Percentiles rank a stretch among this genome's conserved stretches.
Evolutionary conservation across 805 yeast species (phyloP).

Genomic region (Monosporozyma siamensis): DNA sequence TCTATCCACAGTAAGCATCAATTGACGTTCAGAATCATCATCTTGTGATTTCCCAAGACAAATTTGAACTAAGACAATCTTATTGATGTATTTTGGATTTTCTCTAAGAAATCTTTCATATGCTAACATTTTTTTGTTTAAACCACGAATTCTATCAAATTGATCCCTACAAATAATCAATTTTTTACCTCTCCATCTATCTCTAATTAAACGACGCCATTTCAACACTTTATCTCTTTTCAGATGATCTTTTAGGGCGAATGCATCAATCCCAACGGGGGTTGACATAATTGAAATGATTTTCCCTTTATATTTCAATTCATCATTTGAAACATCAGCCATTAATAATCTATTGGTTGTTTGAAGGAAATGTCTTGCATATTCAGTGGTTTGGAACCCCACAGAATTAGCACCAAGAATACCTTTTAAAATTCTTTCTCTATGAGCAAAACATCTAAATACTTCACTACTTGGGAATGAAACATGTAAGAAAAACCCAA

Average conservation of each 20-base stretch:
- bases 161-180: constrained; percentile 84
- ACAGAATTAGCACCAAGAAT: constrained; percentile 82
- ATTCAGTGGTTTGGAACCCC: constrained; percentile 86
- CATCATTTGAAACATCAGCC: constrained; percentile 62
- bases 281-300: constrained; percentile 47
- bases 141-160: constrained; percentile 77
- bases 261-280: constrained; percentile 76
- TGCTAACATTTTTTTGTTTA: constrained; percentile 78
- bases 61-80: constrained; percentile 73
- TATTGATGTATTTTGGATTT: constrained; percentile 61
- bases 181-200: constrained; percentile 63
- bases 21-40: constrained; percentile 59
- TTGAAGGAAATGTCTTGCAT: constrained; percentile 87
- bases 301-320: constrained; percentile 49
- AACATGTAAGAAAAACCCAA: constrained; percentile 87
- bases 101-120: constrained; percentile 67
- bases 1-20: constrained; percentile 70
- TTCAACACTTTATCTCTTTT: constrained; percentile 42
- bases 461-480: constrained; percentile 95
- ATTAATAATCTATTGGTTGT: constrained; percentile 76
- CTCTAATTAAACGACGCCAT: constrained; percentile 64
- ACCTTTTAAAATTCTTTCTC: constrained; percentile 68
- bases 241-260: constrained; percentile 40
- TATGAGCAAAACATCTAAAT: constrained; percentile 84
- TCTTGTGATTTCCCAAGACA: constrained; percentile 55